Conservation (phyloP, 805 yeast genomes). For the Millerozyma acaciae region DNA sequence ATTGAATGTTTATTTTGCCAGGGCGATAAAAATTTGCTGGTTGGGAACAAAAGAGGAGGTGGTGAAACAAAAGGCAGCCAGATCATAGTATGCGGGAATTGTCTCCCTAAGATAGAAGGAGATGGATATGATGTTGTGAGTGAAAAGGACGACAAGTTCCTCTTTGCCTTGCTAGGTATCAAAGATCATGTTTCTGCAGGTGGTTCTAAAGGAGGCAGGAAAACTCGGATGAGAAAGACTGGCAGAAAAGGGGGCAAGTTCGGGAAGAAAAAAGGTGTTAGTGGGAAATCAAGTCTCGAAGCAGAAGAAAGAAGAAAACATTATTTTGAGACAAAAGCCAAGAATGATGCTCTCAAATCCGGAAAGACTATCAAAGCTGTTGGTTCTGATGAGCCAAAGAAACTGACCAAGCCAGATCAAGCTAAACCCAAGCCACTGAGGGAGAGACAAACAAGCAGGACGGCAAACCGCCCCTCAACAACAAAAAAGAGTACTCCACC, state of each 20-base stretch:
- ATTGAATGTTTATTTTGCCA: conserved; percentile 46
- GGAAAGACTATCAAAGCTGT: conserved; percentile 38
- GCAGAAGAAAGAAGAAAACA: conserved; percentile 37
- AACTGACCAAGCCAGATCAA: too few relatives aligned
- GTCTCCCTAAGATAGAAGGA: conserved; percentile 26
- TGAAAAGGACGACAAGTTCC: conserved; percentile 46
- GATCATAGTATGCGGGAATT: conserved; percentile 40
- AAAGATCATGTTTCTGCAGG: conserved; percentile 34
- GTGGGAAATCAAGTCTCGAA: conserved; percentile 14
- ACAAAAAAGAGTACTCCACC: too few relatives aligned
- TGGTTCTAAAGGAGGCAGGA: conserved; percentile 15
- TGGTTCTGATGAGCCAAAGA: too few relatives aligned
- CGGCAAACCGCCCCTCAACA: too few relatives aligned
- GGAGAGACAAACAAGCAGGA: too few relatives aligned
- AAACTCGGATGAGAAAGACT: conserved; percentile 35
- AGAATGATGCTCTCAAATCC: conserved; percentile 28
- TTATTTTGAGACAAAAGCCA: conserved; percentile 29
- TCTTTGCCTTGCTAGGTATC: conserved; percentile 46
- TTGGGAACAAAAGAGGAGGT: conserved; percentile 18
- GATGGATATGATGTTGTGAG: conserved; percentile 27
- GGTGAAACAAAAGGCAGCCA: conserved; percentile 8
- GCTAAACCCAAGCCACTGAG: too few relatives aligned
- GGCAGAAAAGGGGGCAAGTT: conserved; percentile 20
- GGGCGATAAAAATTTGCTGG: conserved; percentile 37
- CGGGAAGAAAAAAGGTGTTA: conserved; percentile 6